Conservation (phyloP, 371 early-diverging fungal species). For the Ordospora pajunii region DNA sequence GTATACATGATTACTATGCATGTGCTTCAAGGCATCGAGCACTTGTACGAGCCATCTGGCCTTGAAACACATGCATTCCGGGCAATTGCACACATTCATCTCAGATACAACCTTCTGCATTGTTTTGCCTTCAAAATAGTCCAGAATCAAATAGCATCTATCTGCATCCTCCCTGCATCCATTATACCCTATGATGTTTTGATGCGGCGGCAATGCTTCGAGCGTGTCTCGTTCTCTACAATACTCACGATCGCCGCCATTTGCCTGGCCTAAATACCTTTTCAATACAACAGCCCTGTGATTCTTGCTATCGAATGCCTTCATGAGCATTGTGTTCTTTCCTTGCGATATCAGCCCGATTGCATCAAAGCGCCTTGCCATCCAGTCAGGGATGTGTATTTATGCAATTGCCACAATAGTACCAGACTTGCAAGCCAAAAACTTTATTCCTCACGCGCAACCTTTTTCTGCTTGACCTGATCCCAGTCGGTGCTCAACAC, state of each 20-base stretch:
- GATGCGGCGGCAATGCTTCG: too few relatives aligned
- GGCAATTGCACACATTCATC: background rate
- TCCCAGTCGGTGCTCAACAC: conserved; percentile 86
- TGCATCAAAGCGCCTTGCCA: too few relatives aligned
- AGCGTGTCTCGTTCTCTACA: too few relatives aligned
- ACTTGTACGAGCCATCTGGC: conserved; percentile 7
- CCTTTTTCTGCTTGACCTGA: conserved; percentile 71
- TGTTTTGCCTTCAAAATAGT: background rate
- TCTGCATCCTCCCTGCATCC: conserved; percentile 2
- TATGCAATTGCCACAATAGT: background rate
- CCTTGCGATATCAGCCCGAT: too few relatives aligned
- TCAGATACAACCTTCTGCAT: background rate
- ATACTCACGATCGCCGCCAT: too few relatives aligned
- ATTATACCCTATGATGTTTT: background rate
- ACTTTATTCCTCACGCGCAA: conserved; percentile 62
- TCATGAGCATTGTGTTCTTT: too few relatives aligned
- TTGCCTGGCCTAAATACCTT: too few relatives aligned
- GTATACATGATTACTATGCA: conserved; percentile 19
- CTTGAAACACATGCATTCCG: background rate
- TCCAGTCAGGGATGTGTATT: too few relatives aligned
- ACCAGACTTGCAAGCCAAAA: background rate
- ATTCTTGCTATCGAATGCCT: too few relatives aligned
- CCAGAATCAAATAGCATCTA: background rate
- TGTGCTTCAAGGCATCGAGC: conserved; percentile 15
- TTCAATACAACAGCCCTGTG: too few relatives aligned